Base-by-base conservation (phyloP, 2,329 filamentous ascomycete genomes). In the Xylariaceae sp. region DNA sequence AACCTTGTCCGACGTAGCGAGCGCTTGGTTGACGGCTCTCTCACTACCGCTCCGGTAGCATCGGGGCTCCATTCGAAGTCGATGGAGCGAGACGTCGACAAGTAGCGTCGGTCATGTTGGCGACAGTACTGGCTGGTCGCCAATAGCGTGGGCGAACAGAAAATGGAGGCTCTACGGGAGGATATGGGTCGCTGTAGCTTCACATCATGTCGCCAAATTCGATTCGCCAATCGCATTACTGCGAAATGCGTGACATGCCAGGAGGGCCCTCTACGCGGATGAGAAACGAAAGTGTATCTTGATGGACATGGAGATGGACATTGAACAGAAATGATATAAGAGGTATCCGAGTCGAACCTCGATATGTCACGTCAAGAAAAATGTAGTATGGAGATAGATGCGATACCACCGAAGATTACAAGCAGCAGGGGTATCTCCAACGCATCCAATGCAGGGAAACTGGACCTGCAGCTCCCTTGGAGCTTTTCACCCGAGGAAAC, bases 201-300 rank as follows among this genome's bases (percentile, higher is more conserved):
- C 59, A 66, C 62, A 63, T 67, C 53, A 27, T 27, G 22, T 63
- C 62, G 62, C 54, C 60, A 45, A 30, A 44, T 44, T 53, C 54
- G 61, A 54, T 53, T 57, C 61, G 53, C 61, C 59, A 59, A 48
- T 65, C 62, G 64, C 65, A 67, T 67, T 64, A 65, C 65, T 66
- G 59, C 58, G 44, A 5, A 56, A 51, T 39, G 49, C 44, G 45
- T 58, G 38, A 61, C 62, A 64, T 65, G 45, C 55, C 58, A 58
- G 32, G 18, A 36, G 48, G 19, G 40, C 36, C 43, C 22, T 5
- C 39, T 33, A 18, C 33, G 44, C 10, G 5, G 39, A 30, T 15
- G 18, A 40, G 33, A 39, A 40, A 38, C 45, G 30, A n/a, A 40
- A 36, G 3, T 11, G 6, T 30, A 42, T 49, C 22, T 38, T 42